Evolutionary conservation across 2,329 filamentous ascomycete species (phyloP), one percentile per base, ranked within the genome.

Genomic region (Basipetospora chlamydospora): DNA sequence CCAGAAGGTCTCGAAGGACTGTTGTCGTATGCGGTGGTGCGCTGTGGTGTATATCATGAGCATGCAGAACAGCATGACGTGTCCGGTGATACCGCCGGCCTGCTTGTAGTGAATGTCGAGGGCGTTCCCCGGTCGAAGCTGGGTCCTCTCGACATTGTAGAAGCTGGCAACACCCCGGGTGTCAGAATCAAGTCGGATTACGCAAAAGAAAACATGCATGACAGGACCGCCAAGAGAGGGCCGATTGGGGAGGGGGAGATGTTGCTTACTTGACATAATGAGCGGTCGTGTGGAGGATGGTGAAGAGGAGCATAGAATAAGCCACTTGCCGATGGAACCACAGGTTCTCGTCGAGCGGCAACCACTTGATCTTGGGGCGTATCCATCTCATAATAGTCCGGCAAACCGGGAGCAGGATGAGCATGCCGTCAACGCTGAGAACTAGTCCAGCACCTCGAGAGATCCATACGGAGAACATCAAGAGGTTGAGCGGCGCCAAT

Each of bases 21-120:
- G 90, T 55, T 96, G 88, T 38, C 90, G 81, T 45, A 98, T 96
- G 46, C 84, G 81, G 49, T 80, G 72, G 53, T 98, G 90, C 3
- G 90, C 81, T 0, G 87, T 95, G 2, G 90, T 98, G 61, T 93
- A 98, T 70, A 98, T 98, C 43, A 98, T 63, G 43, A 98, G 64
- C 90, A 98, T 98, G 69, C 87, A 96, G n/a, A 98, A 67, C 18
- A 96, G 72, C 90, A 98, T 98, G 43, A 95, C 72, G 58, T 98
- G 90, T 6, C 90, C 90, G 2, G 90, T 98, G 43, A 96, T 81
- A 42, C 90, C 90, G 49, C 85, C 87, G 34, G 86, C 73, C 53
- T 94, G 73, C 1, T 74, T 71, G 55, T 94, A 98, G 58, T 96
- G 90, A 44, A 96, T 94, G 51, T 96, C 70, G 6, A 96, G 59